Evolutionary conservation across 129 eudicot species (phyloP), one percentile per base, ranked within the genome.

Genomic region (Calendula officinalis): DNA sequence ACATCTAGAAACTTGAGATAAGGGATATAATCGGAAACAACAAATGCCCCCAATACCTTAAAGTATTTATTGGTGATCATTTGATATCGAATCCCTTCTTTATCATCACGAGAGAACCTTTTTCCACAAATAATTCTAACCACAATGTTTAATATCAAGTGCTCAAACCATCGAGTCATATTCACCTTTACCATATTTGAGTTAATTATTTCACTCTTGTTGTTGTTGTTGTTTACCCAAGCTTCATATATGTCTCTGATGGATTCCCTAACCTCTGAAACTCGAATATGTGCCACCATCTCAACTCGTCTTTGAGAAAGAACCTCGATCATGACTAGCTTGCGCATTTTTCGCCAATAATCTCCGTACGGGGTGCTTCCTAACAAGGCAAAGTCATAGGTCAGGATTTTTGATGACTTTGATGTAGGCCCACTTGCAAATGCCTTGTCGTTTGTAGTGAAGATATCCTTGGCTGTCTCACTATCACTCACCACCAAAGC

Each of bases 21-120:
- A 0, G 80, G 86, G 35, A 81, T 45, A 1, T 38, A 72, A 73
- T 81, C 83, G 4, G 80, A 73, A 27, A 82, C 62, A 16, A 48
- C 60, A 57, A 72, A 78, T 0, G 57, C 60, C 3, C 86, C 86
- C 7, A 66, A 7, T 40, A 70, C 36, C 44, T 80, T 65, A 7
- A 80, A 36, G 42, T 43, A 80, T 5, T 9, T 55, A 6, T 47
- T 49, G 6, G 14, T 27, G 1, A 46, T 47, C 6, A 15, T 34
- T 6, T 47, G 67, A 32, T 39, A 51, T 7, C 39, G 22, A 6
- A 22, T 39, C 6, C 13, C 41, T 17, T 59, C 69, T 47, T 60
- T 56, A 8, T 66, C 46, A 4, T 67, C 3, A 1, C 7, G 48
- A 10, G 41, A 13, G 67, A 57, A 42, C 39, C 51, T 33, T 38